A percentile compares a stretch with the other conserved stretches of the same genome.
These are phyloP conservation scores for Lumnitzera littorea DNA, from an alignment of 345 rosid species.

Conservation along the genomic window DNA sequence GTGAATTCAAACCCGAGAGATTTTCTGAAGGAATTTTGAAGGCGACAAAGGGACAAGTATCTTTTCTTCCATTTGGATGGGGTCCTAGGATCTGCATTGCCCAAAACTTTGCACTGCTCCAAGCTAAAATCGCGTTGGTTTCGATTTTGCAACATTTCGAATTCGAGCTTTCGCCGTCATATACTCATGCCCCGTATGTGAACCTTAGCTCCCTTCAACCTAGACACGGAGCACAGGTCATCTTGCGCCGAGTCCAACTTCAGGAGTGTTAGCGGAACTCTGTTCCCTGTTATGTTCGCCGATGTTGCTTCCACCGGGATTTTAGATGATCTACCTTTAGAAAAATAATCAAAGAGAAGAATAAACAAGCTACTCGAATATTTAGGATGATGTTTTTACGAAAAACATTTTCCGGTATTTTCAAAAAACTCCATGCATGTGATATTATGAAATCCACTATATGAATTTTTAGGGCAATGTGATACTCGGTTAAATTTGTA, in stretches of 20 bases:
- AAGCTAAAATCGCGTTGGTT: constrained; percentile 8
- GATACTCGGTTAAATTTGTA: too few species aligned
- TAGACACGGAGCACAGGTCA: constrained; percentile 3
- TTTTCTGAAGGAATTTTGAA: constrained; percentile 8
- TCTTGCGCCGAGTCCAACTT: not conserved
- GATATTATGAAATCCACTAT: too few species aligned
- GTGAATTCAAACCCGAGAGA: constrained; percentile 14
- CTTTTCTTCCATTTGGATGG: constrained; percentile 12
- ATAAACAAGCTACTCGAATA: too few species aligned
- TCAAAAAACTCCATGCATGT: too few species aligned
- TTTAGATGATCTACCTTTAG: too few species aligned
- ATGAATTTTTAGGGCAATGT: too few species aligned
- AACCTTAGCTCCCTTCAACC: constrained; percentile 6
- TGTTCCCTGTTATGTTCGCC: too few species aligned
- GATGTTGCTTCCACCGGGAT: too few species aligned
- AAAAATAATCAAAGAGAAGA: too few species aligned
- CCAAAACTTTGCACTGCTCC: constrained; percentile 9
- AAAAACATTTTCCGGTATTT: too few species aligned
- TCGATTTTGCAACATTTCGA: constrained; percentile 9
- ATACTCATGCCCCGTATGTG: constrained; percentile 6
- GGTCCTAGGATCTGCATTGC: constrained; percentile 15
- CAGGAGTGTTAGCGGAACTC: not conserved
- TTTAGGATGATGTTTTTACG: too few species aligned
- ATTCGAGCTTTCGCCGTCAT: constrained; percentile 7
- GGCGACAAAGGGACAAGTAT: constrained; percentile 4